These are phyloP conservation scores for Colletotrichum caudatum DNA, from an alignment of 2,329 filamentous ascomycete genomes.

Conservation along the genomic window DNA sequence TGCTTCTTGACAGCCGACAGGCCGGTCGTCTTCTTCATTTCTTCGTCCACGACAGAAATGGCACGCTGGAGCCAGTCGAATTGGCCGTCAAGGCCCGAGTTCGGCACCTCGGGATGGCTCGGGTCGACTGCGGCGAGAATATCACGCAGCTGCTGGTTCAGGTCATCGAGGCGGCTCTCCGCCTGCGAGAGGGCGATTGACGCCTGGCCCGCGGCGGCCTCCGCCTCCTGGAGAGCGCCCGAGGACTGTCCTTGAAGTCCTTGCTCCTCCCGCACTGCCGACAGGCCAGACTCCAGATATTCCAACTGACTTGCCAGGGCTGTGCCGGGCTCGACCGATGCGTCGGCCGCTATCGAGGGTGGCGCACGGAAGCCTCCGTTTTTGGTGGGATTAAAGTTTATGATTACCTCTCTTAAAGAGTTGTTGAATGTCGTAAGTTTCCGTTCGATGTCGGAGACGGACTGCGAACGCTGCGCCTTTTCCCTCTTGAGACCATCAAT, in stretches of 20 bases:
- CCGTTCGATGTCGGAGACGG: constrained; percentile 71
- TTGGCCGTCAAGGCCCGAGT: constrained; percentile 73
- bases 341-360: constrained; percentile 45
- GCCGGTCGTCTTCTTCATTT: constrained; percentile 53
- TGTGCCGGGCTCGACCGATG: constrained; percentile 30
- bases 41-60: constrained; percentile 62
- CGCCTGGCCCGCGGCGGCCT: constrained; percentile 44
- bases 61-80: constrained; percentile 75
- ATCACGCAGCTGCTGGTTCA: constrained; percentile 74
- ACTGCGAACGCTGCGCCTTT: constrained; percentile 56
- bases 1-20: constrained; percentile 50
- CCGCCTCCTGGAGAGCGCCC: constrained; percentile 44
- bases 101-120: constrained; percentile 69
- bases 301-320: constrained; percentile 71
- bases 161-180: constrained; percentile 67
- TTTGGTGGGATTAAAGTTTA: constrained; percentile 70
- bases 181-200: constrained; percentile 53
- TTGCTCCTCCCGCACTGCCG: constrained; percentile 70
- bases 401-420: constrained; percentile 74
- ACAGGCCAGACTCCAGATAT: constrained; percentile 76
- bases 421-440: constrained; percentile 77
- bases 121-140: constrained; percentile 64
- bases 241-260: constrained; percentile 53
- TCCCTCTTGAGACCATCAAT: constrained; percentile 53
- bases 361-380: constrained; percentile 60